phyloP scores from a whole-genome alignment of 2,329 filamentous ascomycete genomes.

The Epichloe typhina region DNA sequence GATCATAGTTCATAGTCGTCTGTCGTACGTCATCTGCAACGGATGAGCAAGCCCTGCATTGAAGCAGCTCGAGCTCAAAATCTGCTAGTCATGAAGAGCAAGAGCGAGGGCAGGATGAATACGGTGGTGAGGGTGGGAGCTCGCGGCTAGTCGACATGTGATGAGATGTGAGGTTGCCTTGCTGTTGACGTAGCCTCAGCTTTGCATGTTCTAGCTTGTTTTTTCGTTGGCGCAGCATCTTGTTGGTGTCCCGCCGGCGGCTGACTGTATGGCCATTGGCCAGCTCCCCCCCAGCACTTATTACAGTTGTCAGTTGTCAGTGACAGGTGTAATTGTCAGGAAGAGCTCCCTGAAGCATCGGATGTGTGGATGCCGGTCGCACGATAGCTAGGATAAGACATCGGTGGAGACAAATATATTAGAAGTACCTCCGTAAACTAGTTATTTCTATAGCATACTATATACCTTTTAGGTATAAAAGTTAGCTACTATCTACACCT shows the following conservation, averaged over 20 bases:
- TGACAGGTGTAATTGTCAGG: no score
- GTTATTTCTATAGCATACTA: no score
- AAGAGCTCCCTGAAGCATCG: no score
- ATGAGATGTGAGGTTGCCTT: neutral
- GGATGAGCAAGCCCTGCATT: constrained; percentile 17
- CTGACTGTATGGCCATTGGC: neutral
- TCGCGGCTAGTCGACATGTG: neutral
- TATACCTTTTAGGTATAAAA: no score
- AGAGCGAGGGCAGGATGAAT: constrained; percentile 6
- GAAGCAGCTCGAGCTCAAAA: constrained; percentile 14
- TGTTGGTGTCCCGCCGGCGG: neutral
- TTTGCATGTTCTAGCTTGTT: no score
- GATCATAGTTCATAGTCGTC: constrained; percentile 39
- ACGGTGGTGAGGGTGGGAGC: neutral
- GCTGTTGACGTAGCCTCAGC: neutral
- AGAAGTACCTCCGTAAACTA: no score
- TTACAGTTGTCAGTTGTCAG: neutral
- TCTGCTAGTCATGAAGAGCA: constrained; percentile 14
- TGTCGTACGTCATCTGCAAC: constrained; percentile 19
- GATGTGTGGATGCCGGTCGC: no score
- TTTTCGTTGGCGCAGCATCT: neutral
- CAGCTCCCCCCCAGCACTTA: neutral
- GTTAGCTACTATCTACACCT: no score
- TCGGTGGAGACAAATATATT: no score
- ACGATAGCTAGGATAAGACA: no score